Base-by-base conservation (phyloP, 1,284 basidiomycete genomes). In the Termitomyces sp. region DNA sequence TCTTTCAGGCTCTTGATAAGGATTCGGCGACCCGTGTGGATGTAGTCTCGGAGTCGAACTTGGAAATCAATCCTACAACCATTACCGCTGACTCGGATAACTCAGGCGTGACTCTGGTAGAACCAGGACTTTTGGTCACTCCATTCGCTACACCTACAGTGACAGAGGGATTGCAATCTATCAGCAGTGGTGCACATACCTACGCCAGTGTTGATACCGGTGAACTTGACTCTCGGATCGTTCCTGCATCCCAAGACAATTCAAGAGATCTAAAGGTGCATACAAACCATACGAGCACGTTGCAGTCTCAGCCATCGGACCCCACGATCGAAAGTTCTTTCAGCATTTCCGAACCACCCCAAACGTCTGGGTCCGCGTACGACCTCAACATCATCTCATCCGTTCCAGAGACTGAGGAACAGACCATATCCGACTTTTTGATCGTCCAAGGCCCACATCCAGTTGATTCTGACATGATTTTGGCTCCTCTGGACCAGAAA, bases 1-100 rank as follows among this genome's bases (percentile, higher is more conserved):
- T 42, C 26, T 45, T 33, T 33, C 35, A 55, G 56, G 41, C 28
- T 11, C 21, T 35, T 21, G 35, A 39, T 5, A 47, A 28, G 28
- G 31, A 41, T 46, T 14, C 41, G 1, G 31, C 34, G 21, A 51
- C 33, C n/a, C n/a, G 41, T 10, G 9, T 6, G 10, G 16, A 44
- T 45, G 43, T 5, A 35, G 24, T n/a, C 24, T 13, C 16, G n/a
- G 16, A 35, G 44, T 11, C 9, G 10, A 26, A 18, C 24, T 18
- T 35, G 3, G 45, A 18, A 14, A 26, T 16, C 34, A 37, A 3
- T 26, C 45, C 16, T 26, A n/a, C 13, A 26, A 7, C 6, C 26
- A 21, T 13, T 18, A 10, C 24, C n/a, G 33, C 34, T 18, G 21
- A 16, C 19, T 26, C 24, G n/a, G 16, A 26, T 11, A 18, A 26